Percentiles rank a stretch among this genome's conserved stretches.
Evolutionary conservation across 208 protist species (phyloP).

Genomic region (Leishmania braziliensis): DNA sequence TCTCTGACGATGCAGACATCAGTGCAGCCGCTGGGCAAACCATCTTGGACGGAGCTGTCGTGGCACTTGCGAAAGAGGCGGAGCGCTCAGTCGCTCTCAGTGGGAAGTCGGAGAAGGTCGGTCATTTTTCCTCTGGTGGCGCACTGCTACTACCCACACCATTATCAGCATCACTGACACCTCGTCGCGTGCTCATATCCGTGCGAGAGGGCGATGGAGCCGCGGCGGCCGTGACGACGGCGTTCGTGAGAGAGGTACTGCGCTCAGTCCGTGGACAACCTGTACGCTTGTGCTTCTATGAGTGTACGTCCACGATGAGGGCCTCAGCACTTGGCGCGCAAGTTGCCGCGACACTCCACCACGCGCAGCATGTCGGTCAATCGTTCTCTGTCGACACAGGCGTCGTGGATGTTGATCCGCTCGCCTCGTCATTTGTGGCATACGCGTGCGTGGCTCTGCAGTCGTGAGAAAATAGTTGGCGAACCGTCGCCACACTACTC

Average conservation of each 20-base stretch:
- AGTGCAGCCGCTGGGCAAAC: constrained; percentile 20
- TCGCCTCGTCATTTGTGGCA: constrained; percentile 53
- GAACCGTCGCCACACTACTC: not conserved
- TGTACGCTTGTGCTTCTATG: constrained; percentile 23
- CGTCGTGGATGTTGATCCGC: constrained; percentile 71
- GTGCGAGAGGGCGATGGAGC: not conserved
- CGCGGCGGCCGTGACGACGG: no score
- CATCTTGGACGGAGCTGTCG: constrained; percentile 18
- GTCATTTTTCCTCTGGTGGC: not conserved
- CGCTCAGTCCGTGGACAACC: not conserved
- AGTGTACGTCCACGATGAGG: constrained; percentile 23
- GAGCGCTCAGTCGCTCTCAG: not conserved
- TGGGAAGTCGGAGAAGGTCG: not conserved
- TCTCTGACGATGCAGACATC: not conserved
- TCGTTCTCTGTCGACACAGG: constrained; percentile 35
- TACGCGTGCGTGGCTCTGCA: constrained; percentile 45
- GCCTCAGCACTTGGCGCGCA: constrained; percentile 2
- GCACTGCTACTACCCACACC: not conserved
- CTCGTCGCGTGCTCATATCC: constrained; percentile 14
- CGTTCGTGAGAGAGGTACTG: not conserved
- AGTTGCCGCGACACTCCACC: not conserved
- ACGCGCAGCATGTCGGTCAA: not conserved
- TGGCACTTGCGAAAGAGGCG: not conserved
- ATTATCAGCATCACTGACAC: not conserved
- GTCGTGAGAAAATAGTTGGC: not conserved